Conservation (phyloP, 495 filamentous ascomycete species). For the Hypoxylon subgilvum region DNA sequence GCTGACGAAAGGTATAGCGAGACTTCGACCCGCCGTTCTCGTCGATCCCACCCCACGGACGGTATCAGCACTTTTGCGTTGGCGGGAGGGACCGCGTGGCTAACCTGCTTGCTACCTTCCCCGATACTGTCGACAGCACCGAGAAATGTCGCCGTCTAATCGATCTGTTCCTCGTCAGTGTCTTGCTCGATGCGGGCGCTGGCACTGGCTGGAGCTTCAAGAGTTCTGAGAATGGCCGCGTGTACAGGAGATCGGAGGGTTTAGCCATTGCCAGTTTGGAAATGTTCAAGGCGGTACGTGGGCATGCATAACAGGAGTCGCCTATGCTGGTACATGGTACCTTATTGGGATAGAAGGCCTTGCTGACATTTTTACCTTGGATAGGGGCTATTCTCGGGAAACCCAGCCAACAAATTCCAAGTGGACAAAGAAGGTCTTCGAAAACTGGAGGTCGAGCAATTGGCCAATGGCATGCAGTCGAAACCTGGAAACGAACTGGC, state of each 20-base stretch:
- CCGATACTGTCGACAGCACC: conserved; percentile 64
- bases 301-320: neutral
- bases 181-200: conserved; percentile 85
- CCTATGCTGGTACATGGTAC: neutral
- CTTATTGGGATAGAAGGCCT: neutral
- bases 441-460: conserved; percentile 72
- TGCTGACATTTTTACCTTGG: conserved; percentile 9
- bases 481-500: conserved; percentile 79
- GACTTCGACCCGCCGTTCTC: conserved; percentile 88
- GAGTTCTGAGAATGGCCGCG: conserved; percentile 83
- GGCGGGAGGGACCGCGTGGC: conserved; percentile 78
- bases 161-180: conserved; percentile 88
- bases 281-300: conserved; percentile 81
- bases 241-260: conserved; percentile 87
- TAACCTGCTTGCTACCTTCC: conserved; percentile 72
- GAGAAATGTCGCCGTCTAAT: conserved; percentile 79
- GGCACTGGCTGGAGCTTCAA: conserved; percentile 87
- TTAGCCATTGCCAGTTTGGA: conserved; percentile 92
- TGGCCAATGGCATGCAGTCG: conserved; percentile 81
- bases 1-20: conserved; percentile 60
- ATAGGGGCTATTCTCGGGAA: conserved; percentile 85
- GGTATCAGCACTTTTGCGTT: conserved; percentile 90
- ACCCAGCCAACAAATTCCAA: conserved; percentile 78
- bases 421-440: conserved; percentile 85
- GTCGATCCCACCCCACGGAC: conserved; percentile 82